Evolutionary conservation across 1,284 basidiomycete genomes (phyloP), one percentile per base, ranked within the genome.

Genomic region (Rhodotorula sp.): DNA sequence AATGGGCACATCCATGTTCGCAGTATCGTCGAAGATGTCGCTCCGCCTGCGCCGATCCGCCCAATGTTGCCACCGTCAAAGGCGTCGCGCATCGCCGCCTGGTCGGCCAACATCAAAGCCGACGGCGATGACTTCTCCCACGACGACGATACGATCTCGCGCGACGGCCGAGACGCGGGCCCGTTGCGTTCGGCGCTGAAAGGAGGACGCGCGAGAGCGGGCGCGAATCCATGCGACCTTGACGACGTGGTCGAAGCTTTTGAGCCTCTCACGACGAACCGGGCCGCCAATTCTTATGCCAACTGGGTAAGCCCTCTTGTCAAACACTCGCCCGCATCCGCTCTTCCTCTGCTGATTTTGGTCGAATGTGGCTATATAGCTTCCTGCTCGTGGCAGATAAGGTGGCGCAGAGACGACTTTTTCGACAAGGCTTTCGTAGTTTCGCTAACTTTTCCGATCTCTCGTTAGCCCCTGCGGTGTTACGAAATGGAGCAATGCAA

Each of bases 21-120:
- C 60, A 16, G 60, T 64, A 18, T 65, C 60, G 68, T 62, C 48
- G 8, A 43, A 28, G 31, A 6, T 12, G 19, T 23, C 31, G 47
- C 23, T 3, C 54, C 62, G 2, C 19, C 55, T 8, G 45, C 18
- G 8, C 57, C 31, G 8, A n/a, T 28, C 8, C 65, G 65, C 23
- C 68, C 68, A 5, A 34, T 61, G 19, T 57, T 69, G 26, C 60
- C 64, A 16, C 57, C 60, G 3, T 49, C 64, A 23, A 69, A 69
- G 55, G 68, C 68, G 16, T 66, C 64, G 2, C 64, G 64, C 43
- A 69, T 69, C 50, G 68, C 64, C 12, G 68, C 68, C 19, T 69
- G 68, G 68, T 66, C 68, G 6, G 56, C 49, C 26, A 21, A 38
- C 18, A 60, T 69, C 31, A 55, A 59, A 2, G 48, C 31, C 21